Evolutionary conservation across 75 land plant species (phyloP).

Genomic region (Sequoia sempervirens): DNA sequence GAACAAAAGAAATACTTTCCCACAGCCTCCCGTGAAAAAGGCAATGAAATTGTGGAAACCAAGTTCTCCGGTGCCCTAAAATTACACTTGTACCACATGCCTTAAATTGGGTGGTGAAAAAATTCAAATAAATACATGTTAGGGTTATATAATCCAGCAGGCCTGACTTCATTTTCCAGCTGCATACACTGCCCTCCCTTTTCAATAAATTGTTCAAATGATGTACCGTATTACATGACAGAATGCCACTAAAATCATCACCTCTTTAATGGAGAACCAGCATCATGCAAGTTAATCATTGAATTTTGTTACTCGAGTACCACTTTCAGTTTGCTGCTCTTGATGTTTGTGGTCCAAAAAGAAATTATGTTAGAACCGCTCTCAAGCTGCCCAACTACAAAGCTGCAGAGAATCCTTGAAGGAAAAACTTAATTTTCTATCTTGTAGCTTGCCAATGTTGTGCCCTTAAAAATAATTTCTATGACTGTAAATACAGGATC

Average conservation of each 20-base stretch:
- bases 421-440: not conserved
- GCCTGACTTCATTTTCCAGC: not conserved
- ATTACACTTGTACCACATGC: not conserved
- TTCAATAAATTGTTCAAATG: not conserved
- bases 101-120: not conserved
- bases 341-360: slow-evolving; percentile 2
- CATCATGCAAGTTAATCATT: not conserved
- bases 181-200: not conserved
- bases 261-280: slow-evolving; percentile 2
- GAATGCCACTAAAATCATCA: slow-evolving; percentile 4
- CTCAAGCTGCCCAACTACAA: not conserved
- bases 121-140: not conserved
- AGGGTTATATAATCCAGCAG: not conserved
- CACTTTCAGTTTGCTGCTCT: slow-evolving; percentile 3
- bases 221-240: not conserved
- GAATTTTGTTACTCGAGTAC: not conserved
- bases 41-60: not conserved
- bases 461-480: slow-evolving; percentile 2
- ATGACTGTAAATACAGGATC: not conserved
- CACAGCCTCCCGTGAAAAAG: not conserved
- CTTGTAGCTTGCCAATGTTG: not conserved
- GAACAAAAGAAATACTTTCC: not conserved
- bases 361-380: not conserved
- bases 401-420: not conserved
- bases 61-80: not conserved